Base-by-base conservation (phyloP, 345 rosid species). In the Litchi chinensis region DNA sequence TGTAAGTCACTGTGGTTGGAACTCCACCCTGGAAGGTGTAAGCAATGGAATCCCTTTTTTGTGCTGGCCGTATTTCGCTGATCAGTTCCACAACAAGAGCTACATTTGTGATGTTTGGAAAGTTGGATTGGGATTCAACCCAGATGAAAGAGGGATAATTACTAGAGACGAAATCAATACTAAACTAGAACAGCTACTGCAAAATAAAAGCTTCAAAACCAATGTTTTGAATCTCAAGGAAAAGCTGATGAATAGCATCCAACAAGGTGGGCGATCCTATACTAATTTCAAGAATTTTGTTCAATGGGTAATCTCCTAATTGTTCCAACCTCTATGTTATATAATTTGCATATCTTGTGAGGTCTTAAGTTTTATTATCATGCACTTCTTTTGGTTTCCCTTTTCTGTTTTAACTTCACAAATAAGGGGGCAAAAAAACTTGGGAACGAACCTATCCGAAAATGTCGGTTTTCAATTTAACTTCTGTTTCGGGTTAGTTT, bases 1-100 rank as follows among this genome's bases (percentile, higher is more conserved):
- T 48, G 68, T 86, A 52, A 89, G 88, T 76, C 93, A 88, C 54
- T 88, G 91, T 24, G 93, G 93, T 32, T 91, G 93, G 95, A 89
- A 88, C 71, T 89, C 95, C 21, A 81, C 86, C 46, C 40, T 92
- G 68, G 94, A 92, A 79, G 90, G 88, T 19, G 79, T 82, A 2
- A 68, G 86, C 68, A 85, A 77, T 15, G 92, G 92, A 3, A 65
- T 87, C 21, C 93, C 93, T 7, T 79, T 93, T 83, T 46, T 91
- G 39, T 86, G 93, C 54, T 79, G 88, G 74, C 95, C 93, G 37
- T 82, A 76, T 75, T 88, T 86, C 52, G 84, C 81, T 6, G 93
- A 88, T 67, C 91, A 85, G 37, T 89, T 82, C 65, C 77, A 57
- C 56, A 86, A 83, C 65, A 73, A 70, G 78, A 63, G 74, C 6